Evolutionary conservation across 768 basidiomycete species (phyloP).

Genomic region (Tulasnella sp.): DNA sequence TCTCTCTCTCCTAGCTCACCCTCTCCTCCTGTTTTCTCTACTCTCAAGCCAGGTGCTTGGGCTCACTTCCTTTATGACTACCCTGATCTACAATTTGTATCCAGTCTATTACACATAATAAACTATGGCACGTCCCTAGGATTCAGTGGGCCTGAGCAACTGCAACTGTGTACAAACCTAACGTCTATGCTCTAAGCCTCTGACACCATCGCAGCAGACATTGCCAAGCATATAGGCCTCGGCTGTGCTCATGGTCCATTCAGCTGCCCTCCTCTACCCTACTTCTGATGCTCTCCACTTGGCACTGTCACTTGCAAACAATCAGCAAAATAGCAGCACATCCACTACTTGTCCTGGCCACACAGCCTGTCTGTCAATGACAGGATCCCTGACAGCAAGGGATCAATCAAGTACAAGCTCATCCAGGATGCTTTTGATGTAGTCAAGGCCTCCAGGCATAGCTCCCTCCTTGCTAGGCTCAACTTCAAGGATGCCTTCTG

Average conservation of each 20-base stretch:
- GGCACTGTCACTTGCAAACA: neutral
- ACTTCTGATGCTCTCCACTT: conserved; percentile 19
- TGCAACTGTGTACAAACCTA: conserved; percentile 19
- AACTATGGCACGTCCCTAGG: conserved; percentile 13
- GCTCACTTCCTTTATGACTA: conserved; percentile 11
- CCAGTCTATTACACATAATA: conserved; percentile 13
- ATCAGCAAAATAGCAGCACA: neutral
- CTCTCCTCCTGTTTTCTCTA: neutral
- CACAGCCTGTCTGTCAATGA: neutral
- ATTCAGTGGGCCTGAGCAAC: neutral
- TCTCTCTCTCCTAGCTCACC: neutral
- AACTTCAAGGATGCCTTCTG: conserved; percentile 31
- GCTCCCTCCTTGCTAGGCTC: conserved; percentile 28
- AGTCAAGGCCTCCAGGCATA: conserved; percentile 19
- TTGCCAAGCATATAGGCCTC: conserved; percentile 14
- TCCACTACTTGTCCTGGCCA: conserved; percentile 4
- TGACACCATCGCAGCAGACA: conserved; percentile 13
- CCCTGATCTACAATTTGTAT: conserved; percentile 10
- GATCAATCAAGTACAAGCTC: neutral
- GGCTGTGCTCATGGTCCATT: conserved; percentile 20
- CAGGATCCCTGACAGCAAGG: neutral
- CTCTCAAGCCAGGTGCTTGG: conserved; percentile 1
- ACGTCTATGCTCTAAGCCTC: neutral
- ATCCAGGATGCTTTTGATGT: neutral
- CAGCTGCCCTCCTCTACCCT: conserved; percentile 15